Evolutionary conservation across 2,329 filamentous ascomycete genomes (phyloP).

Genomic region (Gaeumannomyces sp.): DNA sequence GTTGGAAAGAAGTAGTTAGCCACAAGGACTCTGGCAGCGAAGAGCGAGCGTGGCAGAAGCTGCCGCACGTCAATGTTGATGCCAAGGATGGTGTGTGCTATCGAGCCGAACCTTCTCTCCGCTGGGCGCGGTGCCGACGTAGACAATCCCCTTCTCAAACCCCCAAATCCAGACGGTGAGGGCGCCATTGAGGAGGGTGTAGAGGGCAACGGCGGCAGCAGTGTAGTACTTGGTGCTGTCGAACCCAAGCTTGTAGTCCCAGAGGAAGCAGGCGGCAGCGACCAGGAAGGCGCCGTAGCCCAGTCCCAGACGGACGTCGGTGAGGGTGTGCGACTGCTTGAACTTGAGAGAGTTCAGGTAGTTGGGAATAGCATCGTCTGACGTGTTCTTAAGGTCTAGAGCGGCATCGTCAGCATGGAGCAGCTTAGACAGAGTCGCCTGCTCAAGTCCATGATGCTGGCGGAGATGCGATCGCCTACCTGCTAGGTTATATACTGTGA

Average conservation of each 20-base stretch:
- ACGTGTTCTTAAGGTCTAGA: slow-evolving; percentile 90
- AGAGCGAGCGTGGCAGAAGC: not conserved
- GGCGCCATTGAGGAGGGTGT: slow-evolving; percentile 70
- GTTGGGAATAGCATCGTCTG: slow-evolving; percentile 88
- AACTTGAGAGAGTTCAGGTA: slow-evolving; percentile 89
- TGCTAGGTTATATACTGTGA: slow-evolving; percentile 61
- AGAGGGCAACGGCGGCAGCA: slow-evolving; percentile 68
- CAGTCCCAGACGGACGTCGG: slow-evolving; percentile 74
- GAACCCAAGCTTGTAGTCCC: slow-evolving; percentile 89
- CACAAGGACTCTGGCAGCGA: not conserved
- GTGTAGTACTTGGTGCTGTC: slow-evolving; percentile 79
- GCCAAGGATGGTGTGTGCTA: not conserved
- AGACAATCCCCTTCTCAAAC: slow-evolving; percentile 77
- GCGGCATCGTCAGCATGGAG: not conserved
- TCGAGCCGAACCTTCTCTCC: slow-evolving; percentile 50
- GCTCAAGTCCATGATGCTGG: slow-evolving; percentile 1
- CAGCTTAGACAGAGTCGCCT: not conserved
- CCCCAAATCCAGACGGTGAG: slow-evolving; percentile 81
- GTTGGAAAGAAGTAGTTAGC: not conserved
- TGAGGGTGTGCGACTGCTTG: slow-evolving; percentile 70
- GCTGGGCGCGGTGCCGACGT: slow-evolving; percentile 61
- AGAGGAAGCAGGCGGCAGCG: slow-evolving; percentile 76
- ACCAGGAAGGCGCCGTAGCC: slow-evolving; percentile 79
- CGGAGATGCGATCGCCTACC: slow-evolving; percentile 35
- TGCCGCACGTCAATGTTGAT: not conserved